These are phyloP conservation scores for Martiniozyma asiatica DNA, from an alignment of 1,139 yeast species.

Conservation along the genomic window DNA sequence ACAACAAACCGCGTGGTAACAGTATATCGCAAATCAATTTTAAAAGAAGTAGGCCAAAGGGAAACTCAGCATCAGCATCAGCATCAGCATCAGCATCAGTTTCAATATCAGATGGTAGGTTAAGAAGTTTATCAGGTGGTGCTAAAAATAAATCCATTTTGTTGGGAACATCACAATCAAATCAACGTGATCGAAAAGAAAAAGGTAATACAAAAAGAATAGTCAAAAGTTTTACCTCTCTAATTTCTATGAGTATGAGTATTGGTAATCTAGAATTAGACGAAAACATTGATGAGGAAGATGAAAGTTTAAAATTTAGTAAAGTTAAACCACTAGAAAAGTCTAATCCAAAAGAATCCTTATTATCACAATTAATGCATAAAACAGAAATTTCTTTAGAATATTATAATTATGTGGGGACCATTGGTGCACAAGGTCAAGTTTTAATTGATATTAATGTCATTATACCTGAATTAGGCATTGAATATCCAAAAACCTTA, in stretches of 20 bases:
- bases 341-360: constrained; percentile 10
- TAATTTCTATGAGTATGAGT: constrained; percentile 1
- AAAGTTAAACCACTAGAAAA: background rate
- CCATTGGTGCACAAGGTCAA: constrained; percentile 17
- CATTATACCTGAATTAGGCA: constrained; percentile 25
- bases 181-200: too few species aligned
- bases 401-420: constrained; percentile 40
- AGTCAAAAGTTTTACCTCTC: background rate
- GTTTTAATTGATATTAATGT: constrained; percentile 15
- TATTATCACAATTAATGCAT: constrained; percentile 32
- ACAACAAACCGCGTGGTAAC: background rate
- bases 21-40: constrained; percentile 13
- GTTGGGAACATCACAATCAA: background rate
- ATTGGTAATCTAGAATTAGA: background rate
- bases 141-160: too few species aligned
- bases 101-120: too few species aligned
- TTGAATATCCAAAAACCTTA: constrained; percentile 16
- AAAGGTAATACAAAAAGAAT: background rate
- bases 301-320: background rate
- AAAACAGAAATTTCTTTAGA: constrained; percentile 38
- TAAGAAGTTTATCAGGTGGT: too few species aligned
- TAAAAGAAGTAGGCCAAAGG: constrained; percentile 10
- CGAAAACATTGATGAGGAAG: background rate
- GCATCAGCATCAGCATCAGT: too few species aligned
- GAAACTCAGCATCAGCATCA: too few species aligned